These are phyloP conservation scores for Pseudonitzschia multiseries DNA, from an alignment of 108 stramenopile genomes.

Conservation along the genomic window DNA sequence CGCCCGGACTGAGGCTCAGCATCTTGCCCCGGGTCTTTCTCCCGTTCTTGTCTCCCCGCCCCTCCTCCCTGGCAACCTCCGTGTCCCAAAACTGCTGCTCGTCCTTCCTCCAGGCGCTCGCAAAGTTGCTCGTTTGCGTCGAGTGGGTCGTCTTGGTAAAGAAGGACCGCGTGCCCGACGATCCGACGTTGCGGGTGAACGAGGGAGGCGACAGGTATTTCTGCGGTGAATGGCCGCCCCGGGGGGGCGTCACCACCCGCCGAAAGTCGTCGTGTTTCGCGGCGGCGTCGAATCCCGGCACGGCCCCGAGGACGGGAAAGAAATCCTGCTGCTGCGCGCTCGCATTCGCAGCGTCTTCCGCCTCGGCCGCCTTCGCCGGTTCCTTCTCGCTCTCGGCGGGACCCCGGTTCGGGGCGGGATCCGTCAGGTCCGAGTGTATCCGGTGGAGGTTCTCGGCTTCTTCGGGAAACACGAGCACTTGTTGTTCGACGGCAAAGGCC, in stretches of 20 bases:
- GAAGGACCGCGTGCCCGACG: slow-evolving; percentile 11
- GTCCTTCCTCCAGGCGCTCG: slow-evolving; percentile 4
- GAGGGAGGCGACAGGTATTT: neutral
- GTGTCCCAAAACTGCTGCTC: slow-evolving; percentile 19
- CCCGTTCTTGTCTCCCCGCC: neutral
- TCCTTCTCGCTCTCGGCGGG: neutral
- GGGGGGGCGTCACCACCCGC: neutral
- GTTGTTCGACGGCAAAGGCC: neutral
- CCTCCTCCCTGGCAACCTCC: slow-evolving; percentile 11
- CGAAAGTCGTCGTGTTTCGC: neutral
- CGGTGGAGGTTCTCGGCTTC: slow-evolving; percentile 8
- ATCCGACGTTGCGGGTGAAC: slow-evolving; percentile 4
- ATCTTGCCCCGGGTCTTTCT: neutral
- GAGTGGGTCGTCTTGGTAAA: slow-evolving; percentile 16
- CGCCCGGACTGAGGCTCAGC: neutral
- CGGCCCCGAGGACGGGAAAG: slow-evolving; percentile 1
- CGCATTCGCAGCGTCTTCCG: neutral
- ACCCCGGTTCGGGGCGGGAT: slow-evolving; percentile 7
- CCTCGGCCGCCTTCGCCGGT: neutral
- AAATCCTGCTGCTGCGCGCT: neutral
- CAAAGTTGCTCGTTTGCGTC: slow-evolving; percentile 6
- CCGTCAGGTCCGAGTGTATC: slow-evolving; percentile 14
- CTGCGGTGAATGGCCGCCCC: neutral
- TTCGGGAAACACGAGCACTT: slow-evolving; percentile 4
- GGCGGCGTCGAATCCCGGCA: neutral